Evolutionary conservation across 768 basidiomycete genomes (phyloP).

Genomic region (Dendrothele bispora): DNA sequence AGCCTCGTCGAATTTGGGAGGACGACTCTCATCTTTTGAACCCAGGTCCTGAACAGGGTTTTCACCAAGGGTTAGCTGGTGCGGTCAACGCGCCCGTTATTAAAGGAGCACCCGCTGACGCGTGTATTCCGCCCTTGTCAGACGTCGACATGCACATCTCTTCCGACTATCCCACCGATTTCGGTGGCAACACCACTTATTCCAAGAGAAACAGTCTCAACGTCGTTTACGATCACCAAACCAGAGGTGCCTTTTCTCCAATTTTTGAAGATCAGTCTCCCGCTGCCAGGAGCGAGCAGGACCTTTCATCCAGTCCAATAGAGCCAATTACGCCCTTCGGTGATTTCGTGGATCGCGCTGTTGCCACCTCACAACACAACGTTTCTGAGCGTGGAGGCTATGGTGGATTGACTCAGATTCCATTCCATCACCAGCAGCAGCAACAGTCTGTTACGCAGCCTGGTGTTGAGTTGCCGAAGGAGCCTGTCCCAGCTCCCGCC

Average conservation of each 20-base stretch:
- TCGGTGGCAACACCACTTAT: neutral
- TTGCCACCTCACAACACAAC: slow-evolving; percentile 41
- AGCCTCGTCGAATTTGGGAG: slow-evolving; percentile 68
- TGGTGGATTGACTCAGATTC: slow-evolving; percentile 13
- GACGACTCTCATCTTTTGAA: slow-evolving; percentile 38
- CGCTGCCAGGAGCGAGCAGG: slow-evolving; percentile 46
- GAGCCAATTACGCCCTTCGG: slow-evolving; percentile 78
- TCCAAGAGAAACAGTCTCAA: neutral
- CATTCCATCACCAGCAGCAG: slow-evolving; percentile 12
- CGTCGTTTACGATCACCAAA: slow-evolving; percentile 30
- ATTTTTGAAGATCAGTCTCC: slow-evolving; percentile 68
- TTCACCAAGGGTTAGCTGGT: slow-evolving; percentile 71
- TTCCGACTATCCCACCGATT: slow-evolving; percentile 26
- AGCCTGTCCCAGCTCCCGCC: slow-evolving; percentile 27
- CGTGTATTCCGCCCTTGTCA: slow-evolving; percentile 77
- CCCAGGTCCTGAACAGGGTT: slow-evolving; percentile 48
- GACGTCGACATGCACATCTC: slow-evolving; percentile 46
- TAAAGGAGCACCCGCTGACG: slow-evolving; percentile 85
- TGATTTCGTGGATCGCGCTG: slow-evolving; percentile 72
- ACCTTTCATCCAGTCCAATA: slow-evolving; percentile 64
- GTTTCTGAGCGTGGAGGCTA: slow-evolving; percentile 20
- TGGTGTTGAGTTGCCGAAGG: slow-evolving; percentile 34
- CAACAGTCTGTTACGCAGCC: slow-evolving; percentile 23
- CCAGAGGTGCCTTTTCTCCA: slow-evolving; percentile 56
- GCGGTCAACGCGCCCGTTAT: slow-evolving; percentile 79